Base-by-base conservation (phyloP, 257 asterid species). In the Salvia miltiorrhiza region DNA sequence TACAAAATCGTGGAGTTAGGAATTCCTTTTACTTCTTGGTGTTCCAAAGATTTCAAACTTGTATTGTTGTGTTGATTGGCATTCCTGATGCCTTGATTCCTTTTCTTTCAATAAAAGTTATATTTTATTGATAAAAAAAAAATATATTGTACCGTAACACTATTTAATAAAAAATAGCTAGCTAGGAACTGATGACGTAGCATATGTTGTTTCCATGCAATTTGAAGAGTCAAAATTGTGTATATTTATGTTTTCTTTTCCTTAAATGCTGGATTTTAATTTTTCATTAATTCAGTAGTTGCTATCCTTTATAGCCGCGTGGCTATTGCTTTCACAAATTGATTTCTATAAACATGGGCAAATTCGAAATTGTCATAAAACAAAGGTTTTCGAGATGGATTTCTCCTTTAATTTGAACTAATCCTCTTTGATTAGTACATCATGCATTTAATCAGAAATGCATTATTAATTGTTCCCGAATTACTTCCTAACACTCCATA, bases 321-420 rank as follows among this genome's bases (percentile, higher is more conserved):
- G 69, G 26, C 19, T 28, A 64, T 70, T 70, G 80, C 76, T 76
- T 70, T 76, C 80, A 45, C 40, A 55, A 39, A 76, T 55, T 64
- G 20, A 44, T 44, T 52, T 14, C 10, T 20, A 26, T 13, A n/a
- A 8, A 21, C 4, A 3, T 40, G 16, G 11, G 47, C 0, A 40
- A 40, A 40, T 10, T 10, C 11, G 48, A 43, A 43, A 13, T 4
- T 30, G 14, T 44, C 49, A 44, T 14, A 14, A 13, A 44, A 44
- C 17, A 44, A 4, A 19, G 4, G 4, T 41, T 11, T 41, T 41
- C 16, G 47, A 41, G 16, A 12, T 41, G 47, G 16, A 12, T 41
- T 16, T n/a, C n/a, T 45, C 52, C 21, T 14, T 45, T 45, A 5
- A 6, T 45, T 44, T 44, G 19, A 44, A 39, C 2, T 9, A 26